phyloP scores from a whole-genome alignment of 2,329 filamentous ascomycete species.

The Clarireedia monteithiana region DNA sequence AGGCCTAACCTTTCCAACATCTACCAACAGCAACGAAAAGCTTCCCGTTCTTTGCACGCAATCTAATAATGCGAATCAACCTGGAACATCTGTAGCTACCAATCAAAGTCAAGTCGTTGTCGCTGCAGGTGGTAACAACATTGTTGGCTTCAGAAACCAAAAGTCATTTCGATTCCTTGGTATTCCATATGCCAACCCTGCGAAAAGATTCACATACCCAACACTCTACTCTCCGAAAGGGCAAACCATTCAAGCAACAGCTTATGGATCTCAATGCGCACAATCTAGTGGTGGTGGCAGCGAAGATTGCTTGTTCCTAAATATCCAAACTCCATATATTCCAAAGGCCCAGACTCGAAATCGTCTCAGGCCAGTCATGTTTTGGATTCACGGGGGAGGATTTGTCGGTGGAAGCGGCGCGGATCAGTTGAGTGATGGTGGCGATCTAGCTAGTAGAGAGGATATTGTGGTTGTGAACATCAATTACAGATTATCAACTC shows the following conservation, averaged over 20 bases:
- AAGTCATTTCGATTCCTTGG: slow-evolving; percentile 38
- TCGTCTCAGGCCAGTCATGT: slow-evolving; percentile 29
- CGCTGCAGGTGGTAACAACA: slow-evolving; percentile 36
- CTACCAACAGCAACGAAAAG: slow-evolving; percentile 23
- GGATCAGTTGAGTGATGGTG: slow-evolving; percentile 23
- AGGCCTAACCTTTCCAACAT: slow-evolving; percentile 30
- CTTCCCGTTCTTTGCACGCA: slow-evolving; percentile 45
- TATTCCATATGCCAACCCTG: slow-evolving; percentile 23
- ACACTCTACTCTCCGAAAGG: slow-evolving; percentile 37
- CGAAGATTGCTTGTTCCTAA: slow-evolving; percentile 26
- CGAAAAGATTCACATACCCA: slow-evolving; percentile 31
- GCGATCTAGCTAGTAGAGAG: slow-evolving; percentile 23
- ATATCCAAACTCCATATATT: slow-evolving; percentile 33
- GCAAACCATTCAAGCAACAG: slow-evolving; percentile 37
- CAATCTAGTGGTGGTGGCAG: slow-evolving; percentile 28
- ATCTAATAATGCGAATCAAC: slow-evolving; percentile 31
- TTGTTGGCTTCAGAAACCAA: slow-evolving; percentile 43
- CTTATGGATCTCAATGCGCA: slow-evolving; percentile 30
- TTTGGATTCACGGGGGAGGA: slow-evolving; percentile 29
- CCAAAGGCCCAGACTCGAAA: slow-evolving; percentile 17
- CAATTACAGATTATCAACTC: slow-evolving; percentile 23
- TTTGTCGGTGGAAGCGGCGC: slow-evolving; percentile 26
- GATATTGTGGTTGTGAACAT: slow-evolving; percentile 25
- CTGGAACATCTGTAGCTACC: slow-evolving; percentile 28
- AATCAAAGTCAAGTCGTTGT: slow-evolving; percentile 34